Base-by-base conservation (phyloP, 2,329 filamentous ascomycete genomes). In the Pleomassaria siparia region DNA sequence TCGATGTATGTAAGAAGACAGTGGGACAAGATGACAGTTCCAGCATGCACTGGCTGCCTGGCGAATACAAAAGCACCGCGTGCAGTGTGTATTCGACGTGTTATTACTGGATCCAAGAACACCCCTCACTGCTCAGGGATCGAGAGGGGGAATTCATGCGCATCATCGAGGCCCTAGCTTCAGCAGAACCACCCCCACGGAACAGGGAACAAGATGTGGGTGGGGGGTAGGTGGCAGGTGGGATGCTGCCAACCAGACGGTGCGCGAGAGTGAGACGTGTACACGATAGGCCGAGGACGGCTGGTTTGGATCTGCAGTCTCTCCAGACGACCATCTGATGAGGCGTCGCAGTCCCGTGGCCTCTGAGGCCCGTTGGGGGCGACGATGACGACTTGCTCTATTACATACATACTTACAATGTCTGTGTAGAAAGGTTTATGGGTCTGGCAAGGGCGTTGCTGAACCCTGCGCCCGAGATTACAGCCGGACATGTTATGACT, bases 61-160 rank as follows among this genome's bases (percentile, higher is more conserved):
- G n/a, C n/a, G n/a, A n/a, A n/a, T n/a, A 30, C 25, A 28, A 9
- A 30, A 9, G 32, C 32, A 35, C 32, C n/a, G n/a, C n/a, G n/a
- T n/a, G n/a, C n/a, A n/a, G n/a, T n/a, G n/a, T n/a, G n/a, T 32
- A 6, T 6, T 35, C 15, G 15, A 16, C 32, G 29, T 30, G 6
- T 9, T 30, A n/a, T 28, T 13, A n/a, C 29, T n/a, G 10, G 15
- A 30, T n/a, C 15, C 29, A n/a, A 9, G 10, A n/a, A 30, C 8
- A 7, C 12, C 25, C 8, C 29, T n/a, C 29, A 9, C 29, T n/a
- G 15, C 29, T n/a, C 16, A 7, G 16, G 32, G 32, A 35, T 35
- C 32, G 32, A 35, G 32, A 35, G 32, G 32, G 29, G 29, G 16
- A 35, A 35, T 35, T n/a, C 32, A 35, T 35, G 32, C 32, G 32